A percentile compares a stretch with the other conserved stretches of the same genome.
These are phyloP conservation scores for Monsonia emarginata DNA, from an alignment of 441 rosid genomes.

Conservation along the genomic window DNA sequence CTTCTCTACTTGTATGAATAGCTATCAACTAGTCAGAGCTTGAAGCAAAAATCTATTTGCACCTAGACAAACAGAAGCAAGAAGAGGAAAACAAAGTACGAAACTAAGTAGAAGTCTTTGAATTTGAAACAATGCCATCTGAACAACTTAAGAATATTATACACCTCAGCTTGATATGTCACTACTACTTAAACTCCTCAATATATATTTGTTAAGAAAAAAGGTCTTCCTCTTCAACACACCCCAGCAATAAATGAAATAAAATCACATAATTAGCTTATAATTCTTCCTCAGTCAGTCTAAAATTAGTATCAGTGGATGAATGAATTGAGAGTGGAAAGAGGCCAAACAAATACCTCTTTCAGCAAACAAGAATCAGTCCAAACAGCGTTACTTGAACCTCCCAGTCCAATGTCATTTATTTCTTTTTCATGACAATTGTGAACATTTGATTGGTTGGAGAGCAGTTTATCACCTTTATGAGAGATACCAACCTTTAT, in stretches of 20 bases:
- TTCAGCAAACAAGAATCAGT: constrained; percentile 46
- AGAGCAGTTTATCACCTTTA: constrained; percentile 23
- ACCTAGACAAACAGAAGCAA: background rate
- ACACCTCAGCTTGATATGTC: background rate
- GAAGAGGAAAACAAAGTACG: background rate
- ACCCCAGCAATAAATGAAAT: background rate
- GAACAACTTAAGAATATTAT: background rate
- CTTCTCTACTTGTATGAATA: background rate
- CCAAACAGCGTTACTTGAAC: constrained; percentile 36
- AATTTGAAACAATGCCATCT: background rate
- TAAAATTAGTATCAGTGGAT: background rate
- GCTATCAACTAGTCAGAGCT: background rate
- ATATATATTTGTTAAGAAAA: background rate
- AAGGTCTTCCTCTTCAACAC: background rate
- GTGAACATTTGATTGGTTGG: constrained; percentile 24
- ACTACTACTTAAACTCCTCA: background rate
- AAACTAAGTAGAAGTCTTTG: background rate
- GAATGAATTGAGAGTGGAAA: background rate
- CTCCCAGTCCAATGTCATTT: constrained; percentile 17
- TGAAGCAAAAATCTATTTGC: background rate
- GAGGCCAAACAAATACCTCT: constrained; percentile 37
- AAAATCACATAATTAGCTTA: background rate
- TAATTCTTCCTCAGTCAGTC: background rate
- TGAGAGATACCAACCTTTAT: constrained; percentile 15
- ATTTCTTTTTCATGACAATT: constrained; percentile 16